Evolutionary conservation across 495 filamentous ascomycete genomes (phyloP).

Genomic region (Bathelium albidoporum): DNA sequence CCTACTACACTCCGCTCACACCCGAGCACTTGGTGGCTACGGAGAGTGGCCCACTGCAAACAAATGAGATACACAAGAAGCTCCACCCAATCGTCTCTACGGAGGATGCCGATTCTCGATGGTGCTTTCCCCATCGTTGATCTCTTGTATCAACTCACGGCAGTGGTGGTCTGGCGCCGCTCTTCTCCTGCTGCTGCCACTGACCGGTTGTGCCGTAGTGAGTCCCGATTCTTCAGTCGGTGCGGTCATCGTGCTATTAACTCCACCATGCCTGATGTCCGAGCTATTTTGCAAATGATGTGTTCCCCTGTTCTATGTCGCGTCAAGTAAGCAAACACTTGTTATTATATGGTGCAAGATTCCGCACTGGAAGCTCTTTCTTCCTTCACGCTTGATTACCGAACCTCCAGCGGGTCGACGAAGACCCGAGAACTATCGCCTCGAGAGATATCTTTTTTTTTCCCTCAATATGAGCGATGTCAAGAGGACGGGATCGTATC

Average conservation of each 20-base stretch:
- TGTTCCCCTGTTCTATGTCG: not conserved
- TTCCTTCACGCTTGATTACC: not conserved
- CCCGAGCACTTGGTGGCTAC: not conserved
- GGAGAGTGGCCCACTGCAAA: not conserved
- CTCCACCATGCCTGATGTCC: too few relatives aligned
- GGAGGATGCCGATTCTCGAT: not conserved
- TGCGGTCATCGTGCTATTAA: not conserved
- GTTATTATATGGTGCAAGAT: not conserved
- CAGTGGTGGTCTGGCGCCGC: not conserved
- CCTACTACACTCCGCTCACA: not conserved
- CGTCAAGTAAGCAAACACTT: not conserved
- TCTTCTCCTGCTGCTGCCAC: not conserved
- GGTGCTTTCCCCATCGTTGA: not conserved
- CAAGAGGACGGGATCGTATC: conserved; percentile 5
- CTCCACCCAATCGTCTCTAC: not conserved
- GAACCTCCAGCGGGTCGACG: not conserved
- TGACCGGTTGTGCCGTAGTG: not conserved
- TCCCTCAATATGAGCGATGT: not conserved
- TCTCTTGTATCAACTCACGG: not conserved
- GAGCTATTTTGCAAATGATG: not conserved
- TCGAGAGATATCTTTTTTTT: not conserved
- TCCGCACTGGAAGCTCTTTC: not conserved
- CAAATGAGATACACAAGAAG: not conserved
- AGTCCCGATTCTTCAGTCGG: not conserved
- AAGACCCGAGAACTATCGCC: not conserved